Conservation (phyloP, 1,139 yeast species). For the Spencermartinsiella ligniputridi region DNA sequence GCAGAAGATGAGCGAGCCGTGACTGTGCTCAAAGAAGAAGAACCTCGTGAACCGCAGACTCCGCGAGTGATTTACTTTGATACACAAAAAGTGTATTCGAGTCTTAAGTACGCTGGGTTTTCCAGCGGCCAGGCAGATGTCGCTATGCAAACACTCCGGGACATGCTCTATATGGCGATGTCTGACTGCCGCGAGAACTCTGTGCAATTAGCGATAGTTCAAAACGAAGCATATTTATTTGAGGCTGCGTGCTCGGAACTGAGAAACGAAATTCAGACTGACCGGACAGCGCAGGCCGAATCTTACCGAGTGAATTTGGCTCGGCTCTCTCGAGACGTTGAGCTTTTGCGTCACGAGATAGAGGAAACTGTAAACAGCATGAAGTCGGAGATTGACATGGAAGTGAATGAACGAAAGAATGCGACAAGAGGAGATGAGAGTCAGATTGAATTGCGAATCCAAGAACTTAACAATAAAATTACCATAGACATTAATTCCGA, state of each 20-base stretch:
- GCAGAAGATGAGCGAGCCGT: neutral
- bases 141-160: conserved; percentile 36
- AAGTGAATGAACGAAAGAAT: conserved; percentile 79
- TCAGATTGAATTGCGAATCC: conserved; percentile 63
- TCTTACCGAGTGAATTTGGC: conserved; percentile 65
- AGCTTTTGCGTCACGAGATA: conserved; percentile 71
- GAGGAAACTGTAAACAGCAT: conserved; percentile 62
- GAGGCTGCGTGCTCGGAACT: conserved; percentile 92
- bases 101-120: conserved; percentile 36
- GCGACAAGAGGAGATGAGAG: conserved; percentile 78
- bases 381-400: conserved; percentile 76
- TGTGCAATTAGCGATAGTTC: conserved; percentile 67
- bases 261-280: conserved; percentile 69
- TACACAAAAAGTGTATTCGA: conserved; percentile 37
- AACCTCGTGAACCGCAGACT: neutral
- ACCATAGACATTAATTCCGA: conserved; percentile 79
- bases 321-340: conserved; percentile 65
- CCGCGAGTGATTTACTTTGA: conserved; percentile 29
- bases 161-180: conserved; percentile 40
- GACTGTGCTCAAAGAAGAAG: neutral
- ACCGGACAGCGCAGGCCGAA: conserved; percentile 67
- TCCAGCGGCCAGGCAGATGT: conserved; percentile 39
- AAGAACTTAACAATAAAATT: conserved; percentile 82
- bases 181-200: conserved; percentile 53
- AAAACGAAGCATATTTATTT: conserved; percentile 80